Evolutionary conservation across 1,139 yeast genomes (phyloP).

Genomic region (Scheffersomyces stambukii): DNA sequence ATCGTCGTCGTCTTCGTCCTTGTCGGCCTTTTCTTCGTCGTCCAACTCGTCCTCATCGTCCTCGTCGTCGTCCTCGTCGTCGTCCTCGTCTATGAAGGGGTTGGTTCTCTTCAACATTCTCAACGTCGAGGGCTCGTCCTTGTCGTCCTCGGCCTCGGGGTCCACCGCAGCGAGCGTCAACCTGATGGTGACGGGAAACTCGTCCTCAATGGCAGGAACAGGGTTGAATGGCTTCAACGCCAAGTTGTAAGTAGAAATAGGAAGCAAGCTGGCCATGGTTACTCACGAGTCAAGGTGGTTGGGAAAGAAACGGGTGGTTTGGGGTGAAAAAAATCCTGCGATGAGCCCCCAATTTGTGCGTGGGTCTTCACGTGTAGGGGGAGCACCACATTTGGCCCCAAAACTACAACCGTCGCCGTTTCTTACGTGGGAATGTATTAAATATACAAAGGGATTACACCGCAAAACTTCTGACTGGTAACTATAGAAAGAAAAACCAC

Average conservation of each 20-base stretch:
- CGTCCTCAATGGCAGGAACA: conserved; percentile 80
- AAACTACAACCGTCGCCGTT: too few relatives aligned
- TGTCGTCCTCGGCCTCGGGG: conserved; percentile 78
- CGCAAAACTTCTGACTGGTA: too few relatives aligned
- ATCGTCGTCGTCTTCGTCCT: conserved; percentile 29
- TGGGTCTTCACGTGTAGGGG: too few relatives aligned
- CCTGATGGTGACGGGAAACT: conserved; percentile 84
- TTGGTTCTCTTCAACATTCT: conserved; percentile 77
- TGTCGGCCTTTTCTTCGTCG: conserved; percentile 48
- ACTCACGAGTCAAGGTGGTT: neutral
- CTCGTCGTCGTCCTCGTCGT: conserved; percentile 35
- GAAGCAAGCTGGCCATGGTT: conserved; percentile 64
- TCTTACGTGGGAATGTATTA: conserved; percentile 32
- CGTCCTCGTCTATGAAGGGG: conserved; percentile 47
- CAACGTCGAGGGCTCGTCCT: conserved; percentile 80
- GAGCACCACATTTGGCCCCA: too few relatives aligned
- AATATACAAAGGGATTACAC: conserved; percentile 29
- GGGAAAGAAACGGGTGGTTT: neutral
- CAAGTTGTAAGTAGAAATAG: conserved; percentile 81
- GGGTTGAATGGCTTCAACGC: conserved; percentile 84
- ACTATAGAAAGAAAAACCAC: too few relatives aligned
- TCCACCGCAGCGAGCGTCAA: conserved; percentile 94
- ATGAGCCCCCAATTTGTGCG: neutral
- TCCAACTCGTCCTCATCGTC: conserved; percentile 52
- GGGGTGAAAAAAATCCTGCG: neutral